Evolutionary conservation across 148 eudicot genomes (phyloP).

Genomic region (Drosera capensis): DNA sequence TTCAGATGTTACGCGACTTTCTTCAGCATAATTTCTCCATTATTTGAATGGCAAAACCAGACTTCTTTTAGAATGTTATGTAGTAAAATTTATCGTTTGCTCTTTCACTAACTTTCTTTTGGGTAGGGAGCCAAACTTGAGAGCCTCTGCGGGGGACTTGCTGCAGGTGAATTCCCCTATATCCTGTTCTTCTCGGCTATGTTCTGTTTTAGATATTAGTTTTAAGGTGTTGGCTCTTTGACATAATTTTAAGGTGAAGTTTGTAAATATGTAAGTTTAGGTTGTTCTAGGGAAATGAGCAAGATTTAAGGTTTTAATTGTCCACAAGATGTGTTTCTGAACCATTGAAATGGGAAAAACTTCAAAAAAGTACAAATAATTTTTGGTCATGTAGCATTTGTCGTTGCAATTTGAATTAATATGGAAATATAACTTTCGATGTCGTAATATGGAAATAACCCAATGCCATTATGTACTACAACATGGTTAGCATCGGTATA

Average conservation of each 20-base stretch:
- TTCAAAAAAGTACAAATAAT: too few species aligned
- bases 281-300: too few species aligned
- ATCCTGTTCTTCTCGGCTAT: background rate
- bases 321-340: too few species aligned
- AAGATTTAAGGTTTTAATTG: too few species aligned
- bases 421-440: too few species aligned
- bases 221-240: background rate
- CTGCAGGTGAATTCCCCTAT: constrained; percentile 30
- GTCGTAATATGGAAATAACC: too few species aligned
- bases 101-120: background rate
- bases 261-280: too few species aligned
- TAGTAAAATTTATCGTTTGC: background rate
- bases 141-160: constrained; percentile 66
- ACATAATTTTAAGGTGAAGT: background rate
- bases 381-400: too few species aligned
- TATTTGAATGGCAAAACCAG: background rate
- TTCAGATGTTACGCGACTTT: background rate
- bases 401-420: too few species aligned
- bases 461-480: too few species aligned
- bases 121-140: constrained; percentile 49
- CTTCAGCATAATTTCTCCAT: background rate
- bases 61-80: background rate
- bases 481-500: background rate
- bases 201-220: background rate
- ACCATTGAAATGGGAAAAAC: too few species aligned